These are phyloP conservation scores for Chondrostereum purpureum DNA, from an alignment of 1,284 basidiomycete species.

Conservation along the genomic window DNA sequence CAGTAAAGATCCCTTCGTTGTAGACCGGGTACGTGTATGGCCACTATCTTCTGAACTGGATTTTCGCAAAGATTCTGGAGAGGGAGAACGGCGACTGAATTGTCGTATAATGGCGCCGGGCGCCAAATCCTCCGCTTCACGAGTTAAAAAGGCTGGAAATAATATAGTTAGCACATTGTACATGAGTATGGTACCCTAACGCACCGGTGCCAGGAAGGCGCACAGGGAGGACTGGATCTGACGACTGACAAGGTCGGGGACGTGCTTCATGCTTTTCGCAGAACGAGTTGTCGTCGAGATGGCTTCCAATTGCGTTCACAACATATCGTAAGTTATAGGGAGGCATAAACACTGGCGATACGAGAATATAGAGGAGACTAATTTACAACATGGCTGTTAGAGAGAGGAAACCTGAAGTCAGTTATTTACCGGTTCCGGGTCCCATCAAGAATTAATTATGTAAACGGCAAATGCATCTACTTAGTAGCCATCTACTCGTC, in stretches of 20 bases:
- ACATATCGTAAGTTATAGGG: too few species aligned
- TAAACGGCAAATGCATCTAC: too few species aligned
- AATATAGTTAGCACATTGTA: constrained; percentile 14
- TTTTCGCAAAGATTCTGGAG: constrained; percentile 25
- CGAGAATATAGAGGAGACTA: too few species aligned
- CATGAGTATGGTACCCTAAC: constrained; percentile 20
- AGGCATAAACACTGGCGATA: too few species aligned
- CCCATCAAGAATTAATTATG: too few species aligned
- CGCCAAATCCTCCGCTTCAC: constrained; percentile 54
- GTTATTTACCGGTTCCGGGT: too few species aligned
- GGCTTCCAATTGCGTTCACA: neutral
- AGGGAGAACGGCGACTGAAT: constrained; percentile 34
- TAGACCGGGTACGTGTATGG: too few species aligned
- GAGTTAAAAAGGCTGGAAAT: constrained; percentile 53
- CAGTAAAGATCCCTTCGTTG: neutral
- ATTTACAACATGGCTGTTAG: too few species aligned
- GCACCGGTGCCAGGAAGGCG: constrained; percentile 61
- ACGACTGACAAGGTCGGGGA: constrained; percentile 34
- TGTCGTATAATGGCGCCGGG: constrained; percentile 47
- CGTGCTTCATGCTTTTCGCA: too few species aligned
- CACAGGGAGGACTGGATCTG: constrained; percentile 56
- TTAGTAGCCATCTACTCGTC: too few species aligned
- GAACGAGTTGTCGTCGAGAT: constrained; percentile 10
- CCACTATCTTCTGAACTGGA: too few species aligned
- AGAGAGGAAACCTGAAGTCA: too few species aligned